Base-by-base conservation (phyloP, 1,284 basidiomycete species). In the Grifola frondosa region DNA sequence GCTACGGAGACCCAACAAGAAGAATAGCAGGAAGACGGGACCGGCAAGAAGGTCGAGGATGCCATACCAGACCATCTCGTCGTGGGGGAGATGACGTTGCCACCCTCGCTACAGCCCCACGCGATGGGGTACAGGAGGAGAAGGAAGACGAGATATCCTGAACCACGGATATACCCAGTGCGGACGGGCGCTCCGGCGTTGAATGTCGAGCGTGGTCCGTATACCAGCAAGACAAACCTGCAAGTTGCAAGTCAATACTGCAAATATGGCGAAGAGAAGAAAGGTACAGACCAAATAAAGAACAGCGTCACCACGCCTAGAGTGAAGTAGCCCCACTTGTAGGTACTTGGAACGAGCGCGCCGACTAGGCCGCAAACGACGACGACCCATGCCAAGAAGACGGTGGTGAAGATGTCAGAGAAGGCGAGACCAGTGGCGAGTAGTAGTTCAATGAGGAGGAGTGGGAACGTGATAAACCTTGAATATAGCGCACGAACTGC, bases 11-110 rank as follows among this genome's bases (percentile, higher is more conserved):
- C 49, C 48, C 23, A 40, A 61, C 34, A 73, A 53, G 53, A 62
- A 67, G 37, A 57, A 43, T 42, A 64, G 40, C n/a, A 71, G 57
- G 60, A 74, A 78, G 40, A 76, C 57, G 9, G 77, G 77, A 48
- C 75, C 80, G 50, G 76, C 70, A 51, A 82, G 44, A 17, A 84
- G 40, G 59, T 84, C 81, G 40, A 84, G 70, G 41, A 81, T 65
- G 45, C 80, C 81, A 60, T 82, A 83, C 63, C 76, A 81, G 38
- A 77, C 61, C 70, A 70, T 71, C 57, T 71, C 74, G 40, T 61
- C 23, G 67, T 64, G 12, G 70, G 66, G 0, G 64, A 62, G 49
- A 78, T 74, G 35, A 62, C 64, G 57, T 79, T 73, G 10, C 67
- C 62, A 9, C 75, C 76, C 44, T 79, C 76, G 2, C 68, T 67